Evolutionary conservation across 768 basidiomycete species (phyloP), one percentile per base, ranked within the genome.

Genomic region (Austroboletus festivus): DNA sequence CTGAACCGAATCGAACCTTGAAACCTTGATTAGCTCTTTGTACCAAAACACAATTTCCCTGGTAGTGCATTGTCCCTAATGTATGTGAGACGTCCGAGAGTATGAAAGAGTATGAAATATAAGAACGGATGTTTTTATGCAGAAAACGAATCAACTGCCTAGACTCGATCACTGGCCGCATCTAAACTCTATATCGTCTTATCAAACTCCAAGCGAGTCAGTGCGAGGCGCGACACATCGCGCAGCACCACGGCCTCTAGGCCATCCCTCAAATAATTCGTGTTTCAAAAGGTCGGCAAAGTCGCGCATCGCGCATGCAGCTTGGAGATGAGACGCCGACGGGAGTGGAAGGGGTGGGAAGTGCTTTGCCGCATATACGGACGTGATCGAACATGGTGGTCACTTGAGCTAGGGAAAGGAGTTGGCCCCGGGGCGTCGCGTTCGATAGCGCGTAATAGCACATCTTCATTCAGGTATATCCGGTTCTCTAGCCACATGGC

Each of bases 1-100:
- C 60, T 84, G 58, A 76, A 19, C 18, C 8, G 5, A 28, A 26
- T n/a, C 12, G 23, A 5, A 50, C 13, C 19, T 31, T 45, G 5
- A n/a, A n/a, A n/a, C n/a, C n/a, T n/a, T n/a, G n/a, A 46, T 24
- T 41, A 38, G 38, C 42, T 43, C n/a, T 28, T 28, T 52, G 50
- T 55, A 55, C 19, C 15, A 23, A 42, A 48, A 48, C 40, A 42
- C 1, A 15, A 38, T 19, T 42, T 15, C 11, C 5, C n/a, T n/a
- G n/a, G n/a, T n/a, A n/a, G n/a, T 28, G 6, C 26, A 28, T 28
- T 28, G 11, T 11, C 26, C 26, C 26, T 28, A 11, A n/a, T n/a
- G n/a, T n/a, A n/a, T n/a, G n/a, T n/a, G n/a, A n/a, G n/a, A n/a
- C n/a, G n/a, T n/a, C n/a, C n/a, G n/a, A n/a, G n/a, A n/a, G 28